Conservation (phyloP, 805 yeast species). For the Candida insectorum region DNA sequence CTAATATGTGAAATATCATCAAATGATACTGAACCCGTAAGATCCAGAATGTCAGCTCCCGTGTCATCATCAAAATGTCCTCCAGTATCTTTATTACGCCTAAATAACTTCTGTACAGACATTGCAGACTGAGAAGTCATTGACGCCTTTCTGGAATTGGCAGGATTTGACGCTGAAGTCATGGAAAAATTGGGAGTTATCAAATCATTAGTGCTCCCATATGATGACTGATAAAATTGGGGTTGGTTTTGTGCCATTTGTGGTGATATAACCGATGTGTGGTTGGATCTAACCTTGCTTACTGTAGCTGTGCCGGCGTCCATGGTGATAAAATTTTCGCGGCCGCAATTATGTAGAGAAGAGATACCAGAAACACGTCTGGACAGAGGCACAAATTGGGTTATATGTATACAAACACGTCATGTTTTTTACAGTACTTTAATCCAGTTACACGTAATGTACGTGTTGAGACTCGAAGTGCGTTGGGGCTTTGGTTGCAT, state of each 20-base stretch:
- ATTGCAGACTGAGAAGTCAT: slow-evolving; percentile 35
- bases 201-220: slow-evolving; percentile 7
- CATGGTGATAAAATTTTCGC: slow-evolving; percentile 16
- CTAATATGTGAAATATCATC: slow-evolving; percentile 62
- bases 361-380: no score
- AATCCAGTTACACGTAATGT: no score
- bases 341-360: no score
- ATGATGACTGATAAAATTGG: slow-evolving; percentile 10
- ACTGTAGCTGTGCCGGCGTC: slow-evolving; percentile 21
- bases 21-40: slow-evolving; percentile 48
- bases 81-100: slow-evolving; percentile 26
- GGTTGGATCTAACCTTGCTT: slow-evolving; percentile 1
- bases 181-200: slow-evolving; percentile 8
- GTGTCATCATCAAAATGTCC: slow-evolving; percentile 35
- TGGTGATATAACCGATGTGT: neutral
- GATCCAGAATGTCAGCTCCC: slow-evolving; percentile 33
- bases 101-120: slow-evolving; percentile 41
- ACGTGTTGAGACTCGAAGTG: no score
- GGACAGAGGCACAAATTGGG: no score
- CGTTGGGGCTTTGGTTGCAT: no score
- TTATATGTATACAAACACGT: no score
- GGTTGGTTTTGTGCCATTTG: slow-evolving; percentile 4
- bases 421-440: no score
- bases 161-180: slow-evolving; percentile 4
- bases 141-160: slow-evolving; percentile 29